Evolutionary conservation across 2,329 filamentous ascomycete genomes (phyloP).

Genomic region (Beauveria sp.): DNA sequence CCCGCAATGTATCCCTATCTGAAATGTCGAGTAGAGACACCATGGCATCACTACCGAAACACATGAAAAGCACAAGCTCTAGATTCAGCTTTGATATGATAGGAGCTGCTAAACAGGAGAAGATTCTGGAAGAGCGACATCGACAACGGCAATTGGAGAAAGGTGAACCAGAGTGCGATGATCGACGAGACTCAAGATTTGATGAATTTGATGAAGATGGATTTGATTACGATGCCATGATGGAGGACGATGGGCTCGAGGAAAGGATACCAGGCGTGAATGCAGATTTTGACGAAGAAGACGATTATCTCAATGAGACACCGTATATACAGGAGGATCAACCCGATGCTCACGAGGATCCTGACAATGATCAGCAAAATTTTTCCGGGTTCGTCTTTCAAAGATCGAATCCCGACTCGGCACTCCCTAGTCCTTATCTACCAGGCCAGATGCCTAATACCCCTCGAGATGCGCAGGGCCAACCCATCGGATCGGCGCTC

Average conservation of each 20-base stretch:
- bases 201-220: conserved; percentile 56
- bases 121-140: conserved; percentile 65
- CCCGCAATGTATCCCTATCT: conserved; percentile 46
- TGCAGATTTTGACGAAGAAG: conserved; percentile 37
- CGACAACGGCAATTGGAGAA: conserved; percentile 58
- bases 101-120: conserved; percentile 59
- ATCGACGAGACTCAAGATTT: conserved; percentile 43
- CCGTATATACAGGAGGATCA: conserved; percentile 19
- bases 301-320: conserved; percentile 24
- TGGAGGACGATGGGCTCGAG: conserved; percentile 58
- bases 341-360: conserved; percentile 29
- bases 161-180: conserved; percentile 32
- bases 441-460: conserved; percentile 44
- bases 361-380: conserved; percentile 51
- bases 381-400: conserved; percentile 46
- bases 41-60: conserved; percentile 46
- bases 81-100: conserved; percentile 78
- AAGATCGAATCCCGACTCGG: conserved; percentile 35
- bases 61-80: conserved; percentile 71
- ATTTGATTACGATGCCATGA: conserved; percentile 56
- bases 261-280: conserved; percentile 58
- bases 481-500: conserved; percentile 49
- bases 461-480: conserved; percentile 47
- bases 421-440: conserved; percentile 41
- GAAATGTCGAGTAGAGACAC: conserved; percentile 37